Conservation (phyloP, 768 basidiomycete species). For the Crassisporium funariophilum region DNA sequence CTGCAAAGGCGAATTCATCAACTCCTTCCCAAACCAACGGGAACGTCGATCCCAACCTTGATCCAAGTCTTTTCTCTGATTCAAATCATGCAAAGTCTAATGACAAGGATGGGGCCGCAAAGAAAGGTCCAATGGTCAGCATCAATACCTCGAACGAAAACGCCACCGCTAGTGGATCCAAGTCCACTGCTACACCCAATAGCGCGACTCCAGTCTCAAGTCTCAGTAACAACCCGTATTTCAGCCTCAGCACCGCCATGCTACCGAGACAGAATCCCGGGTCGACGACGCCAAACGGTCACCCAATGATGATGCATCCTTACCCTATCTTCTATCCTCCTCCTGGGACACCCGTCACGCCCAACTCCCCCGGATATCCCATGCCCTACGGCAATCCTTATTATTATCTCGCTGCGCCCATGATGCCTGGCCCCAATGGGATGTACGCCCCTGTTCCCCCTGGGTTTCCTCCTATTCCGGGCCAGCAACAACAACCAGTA, state of each 20-base stretch:
- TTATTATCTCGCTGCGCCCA: constrained; percentile 42
- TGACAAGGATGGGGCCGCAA: neutral
- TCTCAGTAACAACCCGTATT: constrained; percentile 36
- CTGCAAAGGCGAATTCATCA: constrained; percentile 7
- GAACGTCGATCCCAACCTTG: constrained; percentile 27
- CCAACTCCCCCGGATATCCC: constrained; percentile 34
- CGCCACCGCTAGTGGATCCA: too few species aligned
- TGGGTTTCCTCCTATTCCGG: constrained; percentile 21
- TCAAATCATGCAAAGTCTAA: constrained; percentile 9
- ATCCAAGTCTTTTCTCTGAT: constrained; percentile 22
- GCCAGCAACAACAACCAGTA: constrained; percentile 19
- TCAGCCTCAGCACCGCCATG: constrained; percentile 33
- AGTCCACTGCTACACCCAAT: too few species aligned
- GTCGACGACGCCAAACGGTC: constrained; percentile 27
- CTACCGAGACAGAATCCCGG: constrained; percentile 21
- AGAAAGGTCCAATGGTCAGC: constrained; percentile 9
- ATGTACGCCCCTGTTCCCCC: constrained; percentile 36
- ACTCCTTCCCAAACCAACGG: constrained; percentile 12
- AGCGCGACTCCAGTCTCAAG: constrained; percentile 19
- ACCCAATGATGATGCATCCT: constrained; percentile 39
- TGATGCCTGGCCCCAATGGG: constrained; percentile 36
- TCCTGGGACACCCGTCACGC: constrained; percentile 40
- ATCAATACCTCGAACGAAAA: too few species aligned
- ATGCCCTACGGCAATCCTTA: constrained; percentile 45
- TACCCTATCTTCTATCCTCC: constrained; percentile 46